Percentiles rank a stretch among this genome's conserved stretches.
These are phyloP conservation scores for Elongisporangium prolatum DNA, from an alignment of 352 stramenopile species.

Conservation along the genomic window DNA sequence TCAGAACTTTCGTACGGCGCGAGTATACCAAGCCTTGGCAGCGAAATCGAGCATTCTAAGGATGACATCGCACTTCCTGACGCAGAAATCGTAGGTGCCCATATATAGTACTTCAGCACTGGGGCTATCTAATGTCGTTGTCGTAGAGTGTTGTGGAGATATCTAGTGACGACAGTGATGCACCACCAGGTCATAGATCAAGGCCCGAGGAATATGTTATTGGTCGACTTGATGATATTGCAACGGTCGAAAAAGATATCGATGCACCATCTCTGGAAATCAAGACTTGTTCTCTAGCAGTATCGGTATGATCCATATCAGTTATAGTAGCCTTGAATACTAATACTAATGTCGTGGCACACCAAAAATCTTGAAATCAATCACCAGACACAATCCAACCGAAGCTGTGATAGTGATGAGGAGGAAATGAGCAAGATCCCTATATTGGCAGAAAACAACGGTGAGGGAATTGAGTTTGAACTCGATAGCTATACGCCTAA, in stretches of 20 bases:
- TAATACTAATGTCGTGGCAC: background rate
- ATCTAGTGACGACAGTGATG: slow-evolving; percentile 3
- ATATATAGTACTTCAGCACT: background rate
- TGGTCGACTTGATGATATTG: too few relatives aligned
- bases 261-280: too few relatives aligned
- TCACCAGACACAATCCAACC: too few relatives aligned
- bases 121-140: background rate
- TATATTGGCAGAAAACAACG: too few relatives aligned
- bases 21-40: slow-evolving; percentile 37
- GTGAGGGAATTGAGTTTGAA: slow-evolving; percentile 1
- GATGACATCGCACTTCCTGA: background rate
- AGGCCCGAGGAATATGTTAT: too few relatives aligned
- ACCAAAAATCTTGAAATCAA: too few relatives aligned
- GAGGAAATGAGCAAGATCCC: background rate
- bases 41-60: slow-evolving; percentile 8
- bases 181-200: too few relatives aligned
- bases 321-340: too few relatives aligned
- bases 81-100: slow-evolving; percentile 1
- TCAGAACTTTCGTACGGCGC: slow-evolving; percentile 42
- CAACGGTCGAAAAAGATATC: too few relatives aligned
- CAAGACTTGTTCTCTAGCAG: too few relatives aligned
- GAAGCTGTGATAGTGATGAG: background rate
- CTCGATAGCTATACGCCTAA: background rate
- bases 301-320: too few relatives aligned
- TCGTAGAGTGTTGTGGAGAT: slow-evolving; percentile 4